These are phyloP conservation scores for Panus rudis DNA, from an alignment of 768 basidiomycete genomes.

Conservation along the genomic window DNA sequence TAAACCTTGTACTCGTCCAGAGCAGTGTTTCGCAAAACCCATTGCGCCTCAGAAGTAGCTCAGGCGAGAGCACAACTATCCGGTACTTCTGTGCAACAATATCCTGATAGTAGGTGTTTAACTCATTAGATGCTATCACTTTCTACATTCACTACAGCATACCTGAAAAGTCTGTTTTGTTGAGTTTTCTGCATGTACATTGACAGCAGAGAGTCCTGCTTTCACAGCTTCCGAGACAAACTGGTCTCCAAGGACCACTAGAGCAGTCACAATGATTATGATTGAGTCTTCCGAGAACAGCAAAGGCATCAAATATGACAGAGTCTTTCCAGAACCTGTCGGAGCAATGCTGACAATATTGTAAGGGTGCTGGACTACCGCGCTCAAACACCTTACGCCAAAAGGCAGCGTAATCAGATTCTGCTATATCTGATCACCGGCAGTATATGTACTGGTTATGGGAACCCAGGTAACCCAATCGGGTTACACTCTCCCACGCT, in stretches of 20 bases:
- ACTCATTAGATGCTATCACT: not conserved
- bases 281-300: constrained; percentile 14
- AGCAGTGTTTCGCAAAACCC: constrained; percentile 16
- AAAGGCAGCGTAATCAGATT: too few relatives aligned
- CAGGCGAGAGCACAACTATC: constrained; percentile 24
- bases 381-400: too few relatives aligned
- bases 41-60: constrained; percentile 17
- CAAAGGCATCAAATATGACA: too few relatives aligned
- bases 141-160: not conserved
- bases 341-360: too few relatives aligned
- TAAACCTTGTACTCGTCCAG: constrained; percentile 19
- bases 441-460: too few relatives aligned
- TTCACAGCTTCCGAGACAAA: constrained; percentile 13
- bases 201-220: constrained; percentile 14
- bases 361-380: too few relatives aligned
- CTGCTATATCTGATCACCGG: too few relatives aligned
- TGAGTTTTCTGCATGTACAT: constrained; percentile 9
- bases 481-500: too few relatives aligned
- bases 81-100: constrained; percentile 19
- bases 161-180: constrained; percentile 16
- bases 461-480: too few relatives aligned
- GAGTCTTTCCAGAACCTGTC: too few relatives aligned
- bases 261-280: constrained; percentile 23
- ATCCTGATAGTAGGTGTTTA: constrained; percentile 12
- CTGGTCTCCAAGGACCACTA: constrained; percentile 27